These are phyloP conservation scores for Pyrrhoderma noxium DNA, from an alignment of 1,284 basidiomycete species.

Conservation along the genomic window DNA sequence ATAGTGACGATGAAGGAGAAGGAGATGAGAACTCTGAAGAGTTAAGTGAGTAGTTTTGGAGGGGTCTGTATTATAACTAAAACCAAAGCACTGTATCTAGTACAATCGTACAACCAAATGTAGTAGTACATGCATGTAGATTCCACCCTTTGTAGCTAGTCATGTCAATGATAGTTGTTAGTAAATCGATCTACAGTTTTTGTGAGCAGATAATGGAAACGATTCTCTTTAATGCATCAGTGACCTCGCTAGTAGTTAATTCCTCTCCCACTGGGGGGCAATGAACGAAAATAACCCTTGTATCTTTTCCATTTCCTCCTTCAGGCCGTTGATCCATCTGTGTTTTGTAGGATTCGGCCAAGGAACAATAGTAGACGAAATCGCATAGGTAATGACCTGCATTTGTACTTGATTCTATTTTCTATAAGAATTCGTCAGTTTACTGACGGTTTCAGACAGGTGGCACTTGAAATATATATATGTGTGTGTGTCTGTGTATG, in stretches of 20 bases:
- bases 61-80: not conserved
- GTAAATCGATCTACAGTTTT: not conserved
- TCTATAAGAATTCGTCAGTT: slow-evolving; percentile 28
- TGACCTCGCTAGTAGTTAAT: slow-evolving; percentile 54
- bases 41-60: not conserved
- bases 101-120: not conserved
- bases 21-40: not conserved
- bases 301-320: slow-evolving; percentile 32
- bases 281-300: slow-evolving; percentile 64
- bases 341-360: slow-evolving; percentile 58
- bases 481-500: no score
- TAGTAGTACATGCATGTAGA: no score
- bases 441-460: no score
- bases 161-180: no score
- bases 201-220: slow-evolving; percentile 41
- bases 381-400: slow-evolving; percentile 74
- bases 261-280: slow-evolving; percentile 60
- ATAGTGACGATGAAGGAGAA: slow-evolving; percentile 26
- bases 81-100: not conserved
- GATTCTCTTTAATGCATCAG: slow-evolving; percentile 53
- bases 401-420: slow-evolving; percentile 66
- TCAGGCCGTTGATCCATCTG: slow-evolving; percentile 38
- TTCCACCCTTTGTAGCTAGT: no score
- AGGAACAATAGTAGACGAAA: slow-evolving; percentile 70
- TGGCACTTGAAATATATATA: no score